Conservation (phyloP, 805 yeast genomes). For the Pichia nanzhaoensis region DNA sequence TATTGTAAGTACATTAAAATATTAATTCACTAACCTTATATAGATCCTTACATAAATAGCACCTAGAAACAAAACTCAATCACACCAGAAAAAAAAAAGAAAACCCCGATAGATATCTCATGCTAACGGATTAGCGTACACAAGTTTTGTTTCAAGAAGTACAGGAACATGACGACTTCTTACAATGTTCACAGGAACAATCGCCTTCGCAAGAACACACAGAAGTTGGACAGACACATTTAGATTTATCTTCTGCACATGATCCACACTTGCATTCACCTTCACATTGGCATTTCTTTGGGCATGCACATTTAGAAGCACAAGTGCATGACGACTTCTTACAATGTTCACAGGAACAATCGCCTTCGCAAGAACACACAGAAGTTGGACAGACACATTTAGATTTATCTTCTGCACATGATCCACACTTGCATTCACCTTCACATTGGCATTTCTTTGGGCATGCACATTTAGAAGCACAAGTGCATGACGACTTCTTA, state of each 20-base stretch:
- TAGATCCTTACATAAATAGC: no score
- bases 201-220: constrained; percentile 8
- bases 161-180: constrained; percentile 1
- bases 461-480: constrained; percentile 9
- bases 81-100: not conserved
- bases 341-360: constrained; percentile 11
- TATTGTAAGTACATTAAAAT: no score
- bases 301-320: constrained; percentile 9
- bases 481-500: not conserved
- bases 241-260: constrained; percentile 5
- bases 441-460: constrained; percentile 11
- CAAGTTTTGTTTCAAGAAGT: not conserved
- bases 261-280: constrained; percentile 10
- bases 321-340: constrained; percentile 5
- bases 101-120: constrained; percentile 6
- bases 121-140: no score
- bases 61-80: no score
- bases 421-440: constrained; percentile 10
- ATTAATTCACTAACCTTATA: no score
- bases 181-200: constrained; percentile 10
- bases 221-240: constrained; percentile 10
- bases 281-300: constrained; percentile 11
- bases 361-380: constrained; percentile 7
- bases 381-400: constrained; percentile 11
- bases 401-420: constrained; percentile 6